Base-by-base conservation (phyloP, 1,284 basidiomycete genomes). In the Puccinia polysora region DNA sequence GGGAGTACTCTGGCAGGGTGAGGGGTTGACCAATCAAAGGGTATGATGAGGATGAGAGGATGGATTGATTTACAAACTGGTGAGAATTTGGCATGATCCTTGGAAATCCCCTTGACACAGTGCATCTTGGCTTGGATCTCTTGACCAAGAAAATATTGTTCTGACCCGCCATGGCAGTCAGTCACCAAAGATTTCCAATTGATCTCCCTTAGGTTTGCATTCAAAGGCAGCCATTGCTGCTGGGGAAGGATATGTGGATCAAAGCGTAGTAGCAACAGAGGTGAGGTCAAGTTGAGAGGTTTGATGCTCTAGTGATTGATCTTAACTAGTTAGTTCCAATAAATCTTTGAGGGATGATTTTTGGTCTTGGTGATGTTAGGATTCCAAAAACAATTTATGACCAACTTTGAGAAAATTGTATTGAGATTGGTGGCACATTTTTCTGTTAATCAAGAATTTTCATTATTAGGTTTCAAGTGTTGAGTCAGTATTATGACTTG, bases 21-120 rank as follows among this genome's bases (percentile, higher is more conserved):
- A 12, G 15, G 45, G n/a, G n/a, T n/a, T n/a, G 12, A 14, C 32
- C 32, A 5, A 25, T 4, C 23, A 8, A 38, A 58, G 53, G 53
- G 23, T 28, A 18, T 32, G 20, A 38, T 25, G 38, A 50, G 32
- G 47, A 63, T 50, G 12, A 59, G 15, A 50, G 52, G 30, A 28
- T 14, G 20, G n/a, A 20, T 4, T n/a, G 4, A 83, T 89, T 75
- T 75, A 90, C 90, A 90, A 62, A 98, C 96, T n/a, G 96, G 92
- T 71, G 87, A 91, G 81, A 90, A 98, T 79, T 99, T 99, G 50
- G 96, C 93, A 78, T 99, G 96, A 77, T 95, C 92, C 77, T 90
- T 91, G 23, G 92, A 94, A n/a, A 91, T 86, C 6, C 93, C 91
- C 79, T 97, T 97, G 73, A 94, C 84, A 58, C 92, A 94, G 79